A percentile compares a stretch with the other conserved stretches of the same genome.
phyloP scores from a whole-genome alignment of 495 filamentous ascomycete species.

The Opeltia flavorubescens region DNA sequence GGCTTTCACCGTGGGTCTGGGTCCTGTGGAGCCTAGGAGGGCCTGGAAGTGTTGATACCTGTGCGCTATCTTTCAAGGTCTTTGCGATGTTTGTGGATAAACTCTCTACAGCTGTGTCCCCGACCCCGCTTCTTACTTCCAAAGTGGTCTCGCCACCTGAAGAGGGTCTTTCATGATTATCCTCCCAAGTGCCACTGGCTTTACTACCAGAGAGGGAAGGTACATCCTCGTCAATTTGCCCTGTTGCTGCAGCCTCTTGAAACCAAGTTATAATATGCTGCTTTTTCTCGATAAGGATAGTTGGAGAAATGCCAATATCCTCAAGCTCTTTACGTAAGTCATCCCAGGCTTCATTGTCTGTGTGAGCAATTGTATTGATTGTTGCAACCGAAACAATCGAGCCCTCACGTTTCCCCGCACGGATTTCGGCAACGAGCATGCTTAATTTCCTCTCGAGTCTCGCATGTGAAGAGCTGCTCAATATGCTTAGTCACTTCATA shows the following conservation, averaged over 20 bases:
- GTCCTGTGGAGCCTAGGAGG: neutral
- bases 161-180: neutral
- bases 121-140: neutral
- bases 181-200: neutral
- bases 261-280: slow-evolving; percentile 13
- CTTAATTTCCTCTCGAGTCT: slow-evolving; percentile 12
- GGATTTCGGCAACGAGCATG: slow-evolving; percentile 10
- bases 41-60: neutral
- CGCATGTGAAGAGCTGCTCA: slow-evolving; percentile 9
- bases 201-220: neutral
- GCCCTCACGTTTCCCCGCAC: slow-evolving; percentile 11
- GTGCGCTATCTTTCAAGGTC: neutral
- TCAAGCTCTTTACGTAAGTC: slow-evolving; percentile 10
- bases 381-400: slow-evolving; percentile 6
- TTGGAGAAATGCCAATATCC: slow-evolving; percentile 11
- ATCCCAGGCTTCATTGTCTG: slow-evolving; percentile 8
- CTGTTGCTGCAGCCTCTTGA: slow-evolving; percentile 8
- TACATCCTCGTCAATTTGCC: slow-evolving; percentile 8
- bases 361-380: neutral
- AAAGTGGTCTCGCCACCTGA: neutral
- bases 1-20: no score
- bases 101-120: neutral
- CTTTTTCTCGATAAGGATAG: slow-evolving; percentile 6
- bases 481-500: no score
- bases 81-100: neutral